Conservation (phyloP, 768 basidiomycete genomes). For the Lentinula guzmanii region DNA sequence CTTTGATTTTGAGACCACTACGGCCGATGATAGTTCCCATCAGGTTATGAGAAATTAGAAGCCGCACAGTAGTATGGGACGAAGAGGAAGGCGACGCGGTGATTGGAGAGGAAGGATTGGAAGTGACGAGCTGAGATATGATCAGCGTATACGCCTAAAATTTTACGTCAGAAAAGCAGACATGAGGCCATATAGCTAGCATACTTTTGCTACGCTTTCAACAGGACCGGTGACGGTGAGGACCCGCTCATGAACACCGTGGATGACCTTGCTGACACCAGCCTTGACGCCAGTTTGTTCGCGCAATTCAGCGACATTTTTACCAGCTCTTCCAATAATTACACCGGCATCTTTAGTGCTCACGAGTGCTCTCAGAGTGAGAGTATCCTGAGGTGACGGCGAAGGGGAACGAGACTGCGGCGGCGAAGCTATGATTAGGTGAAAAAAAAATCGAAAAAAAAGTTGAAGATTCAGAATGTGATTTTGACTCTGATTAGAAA, state of each 20-base stretch:
- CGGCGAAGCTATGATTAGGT: slow-evolving; percentile 41
- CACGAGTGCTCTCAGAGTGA: slow-evolving; percentile 92
- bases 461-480: slow-evolving; percentile 12
- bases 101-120: slow-evolving; percentile 68
- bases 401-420: slow-evolving; percentile 71
- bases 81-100: slow-evolving; percentile 61
- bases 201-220: slow-evolving; percentile 87
- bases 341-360: slow-evolving; percentile 96
- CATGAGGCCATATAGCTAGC: slow-evolving; percentile 15
- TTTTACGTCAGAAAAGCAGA: slow-evolving; percentile 11
- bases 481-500: slow-evolving; percentile 8
- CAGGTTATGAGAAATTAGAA: slow-evolving; percentile 97
- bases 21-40: slow-evolving; percentile 99
- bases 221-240: slow-evolving; percentile 90
- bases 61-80: slow-evolving; percentile 84
- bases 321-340: slow-evolving; percentile 94
- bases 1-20: slow-evolving; percentile 95
- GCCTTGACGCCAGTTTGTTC: slow-evolving; percentile 97
- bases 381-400: slow-evolving; percentile 62
- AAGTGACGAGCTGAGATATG: slow-evolving; percentile 82
- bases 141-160: slow-evolving; percentile 90
- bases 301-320: slow-evolving; percentile 95
- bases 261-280: slow-evolving; percentile 97
- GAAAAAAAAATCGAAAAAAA: slow-evolving; percentile 15
- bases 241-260: slow-evolving; percentile 96